phyloP scores from a whole-genome alignment of 441 rosid species.

The Manihot esculenta region DNA sequence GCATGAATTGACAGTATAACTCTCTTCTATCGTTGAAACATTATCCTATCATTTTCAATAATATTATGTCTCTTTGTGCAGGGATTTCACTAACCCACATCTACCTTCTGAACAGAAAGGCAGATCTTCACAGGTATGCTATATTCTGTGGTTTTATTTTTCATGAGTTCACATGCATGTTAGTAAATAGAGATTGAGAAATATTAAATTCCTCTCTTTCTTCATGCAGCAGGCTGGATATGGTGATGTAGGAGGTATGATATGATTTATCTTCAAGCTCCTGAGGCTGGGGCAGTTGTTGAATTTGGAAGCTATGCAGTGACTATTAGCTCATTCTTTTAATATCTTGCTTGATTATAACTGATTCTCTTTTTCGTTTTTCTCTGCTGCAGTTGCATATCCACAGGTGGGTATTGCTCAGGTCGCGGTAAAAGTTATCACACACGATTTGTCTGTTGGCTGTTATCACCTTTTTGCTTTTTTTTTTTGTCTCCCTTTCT shows the following conservation, averaged over 20 bases:
- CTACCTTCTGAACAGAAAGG: conserved; percentile 93
- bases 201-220: conserved; percentile 22
- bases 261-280: conserved; percentile 30
- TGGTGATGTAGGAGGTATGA: conserved; percentile 79
- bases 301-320: conserved; percentile 16
- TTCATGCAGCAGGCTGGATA: conserved; percentile 65
- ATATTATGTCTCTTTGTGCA: conserved; percentile 27
- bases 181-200: not conserved
- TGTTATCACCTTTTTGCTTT: not conserved
- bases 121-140: conserved; percentile 78
- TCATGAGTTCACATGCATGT: not conserved
- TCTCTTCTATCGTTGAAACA: conserved; percentile 7
- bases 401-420: conserved; percentile 79
- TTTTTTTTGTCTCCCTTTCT: not conserved
- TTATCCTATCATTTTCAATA: conserved; percentile 11
- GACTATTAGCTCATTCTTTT: conserved; percentile 17
- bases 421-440: not conserved
- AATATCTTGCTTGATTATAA: conserved; percentile 20
- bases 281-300: conserved; percentile 40
- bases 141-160: conserved; percentile 12
- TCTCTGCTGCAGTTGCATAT: conserved; percentile 65
- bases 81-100: conserved; percentile 95
- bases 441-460: conserved; percentile 7
- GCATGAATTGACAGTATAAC: conserved; percentile 3
- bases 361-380: conserved; percentile 28